Evolutionary conservation across 345 rosid species (phyloP), one percentile per base, ranked within the genome.

Genomic region (Camelina neglecta): DNA sequence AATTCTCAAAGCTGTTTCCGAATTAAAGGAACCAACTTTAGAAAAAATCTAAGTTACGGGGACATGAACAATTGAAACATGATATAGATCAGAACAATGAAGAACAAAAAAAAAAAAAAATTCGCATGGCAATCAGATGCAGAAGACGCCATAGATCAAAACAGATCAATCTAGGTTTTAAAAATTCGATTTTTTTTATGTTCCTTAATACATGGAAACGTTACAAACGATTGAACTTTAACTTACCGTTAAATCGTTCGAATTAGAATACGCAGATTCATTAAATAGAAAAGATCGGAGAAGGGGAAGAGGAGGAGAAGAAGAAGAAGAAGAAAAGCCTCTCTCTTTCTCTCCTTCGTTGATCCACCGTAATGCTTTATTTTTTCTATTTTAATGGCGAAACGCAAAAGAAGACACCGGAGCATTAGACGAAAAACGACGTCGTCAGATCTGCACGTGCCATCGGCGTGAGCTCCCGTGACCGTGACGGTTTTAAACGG

Each of bases 401-500:
- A 61, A 39, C 69, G 62, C 39, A 20, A 50, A 65, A 49, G 39
- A 29, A 77, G 47, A 29, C 5, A 11, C 24, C 59, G 15, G 53
- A 62, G 65, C n/a, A 47, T 18, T 56, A 0, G 4, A 3, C 0
- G 2, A 4, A 4, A 4, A 0, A 77, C 76, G 76, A 0, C 24
- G 21, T 20, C 81, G 81, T 58, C 67, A 4, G 11, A 36, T 21
- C 11, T 21, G 63, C 75, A 42, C 80, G 70, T 69, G 75, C 58
- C 70, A 31, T 49, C 57, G 38, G 54, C 23, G 51, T 58, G 42
- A 16, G 18, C 45, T 63, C 62, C 51, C 51, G 60, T 55, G 70
- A 73, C 56, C 31, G 68, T 72, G 56, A 50, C 38, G 65, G 65
- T 56, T 56, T 74, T 21, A 65, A 73, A 29, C 72, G 53, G 42